A percentile compares a stretch with the other conserved stretches of the same genome.
Evolutionary conservation across 2,329 filamentous ascomycete genomes (phyloP).

Genomic region (Ceratocystis colombiana): DNA sequence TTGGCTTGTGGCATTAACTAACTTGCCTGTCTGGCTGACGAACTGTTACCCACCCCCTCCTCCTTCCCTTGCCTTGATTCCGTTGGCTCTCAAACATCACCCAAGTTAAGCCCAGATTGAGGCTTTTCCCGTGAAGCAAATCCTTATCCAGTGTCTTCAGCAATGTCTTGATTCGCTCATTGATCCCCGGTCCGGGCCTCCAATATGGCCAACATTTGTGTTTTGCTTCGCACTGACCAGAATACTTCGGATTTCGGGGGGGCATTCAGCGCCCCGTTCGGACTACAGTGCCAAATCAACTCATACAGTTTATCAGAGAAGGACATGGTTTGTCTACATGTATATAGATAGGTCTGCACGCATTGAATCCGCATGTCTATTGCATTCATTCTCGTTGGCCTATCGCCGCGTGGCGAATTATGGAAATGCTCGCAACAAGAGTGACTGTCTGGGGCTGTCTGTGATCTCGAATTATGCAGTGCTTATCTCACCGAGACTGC

Average conservation of each 20-base stretch:
- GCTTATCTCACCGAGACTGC: background rate
- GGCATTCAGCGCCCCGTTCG: slow-evolving; percentile 6
- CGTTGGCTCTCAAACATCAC: background rate
- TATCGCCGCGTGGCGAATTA: background rate
- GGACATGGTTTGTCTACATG: background rate
- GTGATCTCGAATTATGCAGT: background rate
- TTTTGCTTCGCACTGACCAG: slow-evolving; percentile 10
- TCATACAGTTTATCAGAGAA: background rate
- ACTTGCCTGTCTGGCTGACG: too few relatives aligned
- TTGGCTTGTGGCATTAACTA: background rate
- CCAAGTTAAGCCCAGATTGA: background rate
- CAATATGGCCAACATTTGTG: background rate
- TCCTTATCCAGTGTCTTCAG: background rate
- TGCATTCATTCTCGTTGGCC: background rate
- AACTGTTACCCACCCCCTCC: background rate
- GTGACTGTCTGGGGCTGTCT: background rate
- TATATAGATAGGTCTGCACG: too few relatives aligned
- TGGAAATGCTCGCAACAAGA: background rate
- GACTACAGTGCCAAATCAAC: slow-evolving; percentile 9
- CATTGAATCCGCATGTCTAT: background rate
- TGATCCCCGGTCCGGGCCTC: background rate
- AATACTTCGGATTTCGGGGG: background rate
- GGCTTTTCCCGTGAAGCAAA: background rate
- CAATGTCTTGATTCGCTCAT: background rate
- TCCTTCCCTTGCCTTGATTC: background rate